Conservation (phyloP, 352 stramenopile genomes). For the Phytophthora pluvialis region DNA sequence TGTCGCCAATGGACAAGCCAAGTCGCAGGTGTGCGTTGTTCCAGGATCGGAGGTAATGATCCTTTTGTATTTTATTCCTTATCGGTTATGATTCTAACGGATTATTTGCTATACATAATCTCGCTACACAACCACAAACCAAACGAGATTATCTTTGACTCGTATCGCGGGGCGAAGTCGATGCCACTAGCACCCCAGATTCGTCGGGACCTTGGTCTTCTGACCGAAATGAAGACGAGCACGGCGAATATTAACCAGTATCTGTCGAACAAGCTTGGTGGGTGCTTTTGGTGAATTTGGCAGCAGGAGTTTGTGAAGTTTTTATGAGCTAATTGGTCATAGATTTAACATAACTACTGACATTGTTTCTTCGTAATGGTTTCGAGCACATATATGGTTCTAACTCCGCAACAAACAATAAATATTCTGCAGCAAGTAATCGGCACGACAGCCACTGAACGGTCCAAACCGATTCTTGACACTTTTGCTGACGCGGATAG, state of each 20-base stretch:
- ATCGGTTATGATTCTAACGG: too few species aligned
- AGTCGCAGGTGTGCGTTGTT: too few species aligned
- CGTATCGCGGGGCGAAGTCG: conserved; percentile 6
- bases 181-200: background rate
- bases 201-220: conserved; percentile 1
- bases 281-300: conserved; percentile 3
- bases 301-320: background rate
- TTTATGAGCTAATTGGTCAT: too few species aligned
- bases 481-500: background rate
- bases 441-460: background rate
- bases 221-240: conserved; percentile 9
- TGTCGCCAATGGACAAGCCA: too few species aligned
- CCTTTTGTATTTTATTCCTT: too few species aligned
- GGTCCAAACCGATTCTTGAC: background rate
- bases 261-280: conserved; percentile 4
- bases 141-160: conserved; percentile 7
- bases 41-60: too few species aligned
- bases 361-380: conserved; percentile 1
- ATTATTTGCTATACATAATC: too few species aligned
- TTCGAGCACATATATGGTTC: background rate
- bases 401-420: conserved; percentile 15
- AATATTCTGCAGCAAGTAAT: too few species aligned
- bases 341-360: background rate
- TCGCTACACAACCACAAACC: background rate
- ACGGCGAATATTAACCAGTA: conserved; percentile 1